phyloP scores from a whole-genome alignment of 179 eudicot genomes.

The Silene coronaria region DNA sequence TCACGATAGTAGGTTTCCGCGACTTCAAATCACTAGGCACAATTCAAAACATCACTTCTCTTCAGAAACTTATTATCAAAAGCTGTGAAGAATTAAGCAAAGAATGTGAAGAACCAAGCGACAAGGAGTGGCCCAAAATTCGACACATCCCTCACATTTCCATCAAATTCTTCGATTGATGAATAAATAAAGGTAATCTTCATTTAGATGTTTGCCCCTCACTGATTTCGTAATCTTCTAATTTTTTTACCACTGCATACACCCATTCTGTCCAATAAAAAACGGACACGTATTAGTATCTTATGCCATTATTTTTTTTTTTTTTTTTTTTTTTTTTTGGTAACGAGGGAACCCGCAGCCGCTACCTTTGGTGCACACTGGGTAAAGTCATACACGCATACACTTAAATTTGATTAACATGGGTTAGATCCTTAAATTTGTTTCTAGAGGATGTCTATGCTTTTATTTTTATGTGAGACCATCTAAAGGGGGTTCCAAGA shows the following conservation, averaged over 20 bases:
- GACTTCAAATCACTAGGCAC: neutral
- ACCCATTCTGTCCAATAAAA: too few relatives aligned
- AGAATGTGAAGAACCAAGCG: neutral
- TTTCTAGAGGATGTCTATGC: too few relatives aligned
- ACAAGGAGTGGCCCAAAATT: constrained; percentile 19
- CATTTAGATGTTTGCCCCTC: neutral
- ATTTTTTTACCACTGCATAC: neutral
- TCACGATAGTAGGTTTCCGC: neutral
- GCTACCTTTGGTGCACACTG: too few relatives aligned
- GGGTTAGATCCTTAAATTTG: too few relatives aligned
- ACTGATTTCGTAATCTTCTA: neutral
- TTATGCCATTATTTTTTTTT: too few relatives aligned
- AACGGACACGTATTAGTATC: too few relatives aligned
- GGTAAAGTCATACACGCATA: too few relatives aligned
- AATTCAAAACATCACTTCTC: constrained; percentile 10
- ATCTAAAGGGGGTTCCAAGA: too few relatives aligned
- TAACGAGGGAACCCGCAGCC: too few relatives aligned
- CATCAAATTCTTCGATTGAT: neutral
- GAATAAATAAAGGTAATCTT: neutral
- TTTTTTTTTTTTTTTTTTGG: too few relatives aligned
- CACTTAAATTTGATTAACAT: too few relatives aligned
- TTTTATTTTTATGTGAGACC: too few relatives aligned
- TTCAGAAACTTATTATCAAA: neutral
- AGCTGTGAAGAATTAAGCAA: neutral
- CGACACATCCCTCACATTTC: constrained; percentile 11